Conservation (phyloP, 306 rosid species). For the Luffa aegyptiaca region DNA sequence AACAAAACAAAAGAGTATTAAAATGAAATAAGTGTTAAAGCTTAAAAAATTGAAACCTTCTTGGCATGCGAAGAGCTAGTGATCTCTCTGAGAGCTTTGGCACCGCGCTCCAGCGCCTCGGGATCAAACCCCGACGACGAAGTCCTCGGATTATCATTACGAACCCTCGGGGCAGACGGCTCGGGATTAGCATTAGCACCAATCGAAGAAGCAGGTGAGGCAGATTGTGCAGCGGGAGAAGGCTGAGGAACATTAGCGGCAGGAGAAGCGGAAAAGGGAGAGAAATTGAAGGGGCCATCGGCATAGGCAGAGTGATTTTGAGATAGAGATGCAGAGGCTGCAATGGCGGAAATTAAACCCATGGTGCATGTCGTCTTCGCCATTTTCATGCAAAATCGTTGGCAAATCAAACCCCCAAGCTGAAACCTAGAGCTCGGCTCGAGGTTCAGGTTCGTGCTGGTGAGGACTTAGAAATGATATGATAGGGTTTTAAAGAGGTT, state of each 20-base stretch:
- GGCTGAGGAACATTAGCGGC: conserved; percentile 5
- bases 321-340: conserved; percentile 9
- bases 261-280: conserved; percentile 8
- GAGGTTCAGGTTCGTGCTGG: background rate
- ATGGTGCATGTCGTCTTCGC: conserved; percentile 3
- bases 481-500: conserved; percentile 9
- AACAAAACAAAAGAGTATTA: background rate
- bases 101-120: conserved; percentile 70
- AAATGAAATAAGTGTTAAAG: background rate
- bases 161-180: conserved; percentile 31
- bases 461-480: background rate
- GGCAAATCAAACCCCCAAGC: background rate
- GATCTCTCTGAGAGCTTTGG: conserved; percentile 40
- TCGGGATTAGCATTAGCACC: conserved; percentile 11
- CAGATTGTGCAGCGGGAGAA: conserved; percentile 7
- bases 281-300: conserved; percentile 14
- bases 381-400: background rate
- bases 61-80: conserved; percentile 43
- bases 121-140: conserved; percentile 91
- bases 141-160: conserved; percentile 75
- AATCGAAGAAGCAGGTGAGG: conserved; percentile 1
- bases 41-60: conserved; percentile 33
- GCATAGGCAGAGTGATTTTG: conserved; percentile 8
- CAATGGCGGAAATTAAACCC: conserved; percentile 16
- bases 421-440: background rate